Conservation (phyloP, 352 stramenopile genomes). For the Hyaloperonospora brassicae region DNA sequence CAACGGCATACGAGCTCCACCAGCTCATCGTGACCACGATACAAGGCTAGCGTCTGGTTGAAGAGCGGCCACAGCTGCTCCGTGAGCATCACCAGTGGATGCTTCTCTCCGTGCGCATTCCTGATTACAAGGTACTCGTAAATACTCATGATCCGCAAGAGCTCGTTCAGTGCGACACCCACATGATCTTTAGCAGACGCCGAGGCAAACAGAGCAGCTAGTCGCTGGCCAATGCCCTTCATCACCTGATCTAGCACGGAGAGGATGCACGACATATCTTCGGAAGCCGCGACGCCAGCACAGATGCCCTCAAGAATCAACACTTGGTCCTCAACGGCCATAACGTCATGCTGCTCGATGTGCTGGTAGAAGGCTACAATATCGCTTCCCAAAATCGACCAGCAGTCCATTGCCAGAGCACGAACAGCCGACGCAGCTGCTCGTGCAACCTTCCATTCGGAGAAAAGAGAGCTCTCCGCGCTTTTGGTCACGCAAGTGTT, state of each 20-base stretch:
- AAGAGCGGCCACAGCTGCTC: constrained; percentile 76
- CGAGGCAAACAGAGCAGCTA: constrained; percentile 39
- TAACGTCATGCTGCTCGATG: constrained; percentile 55
- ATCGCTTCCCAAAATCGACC: constrained; percentile 51
- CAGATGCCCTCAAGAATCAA: constrained; percentile 78
- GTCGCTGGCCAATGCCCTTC: constrained; percentile 47
- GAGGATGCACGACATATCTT: constrained; percentile 40
- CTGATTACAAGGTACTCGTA: constrained; percentile 68
- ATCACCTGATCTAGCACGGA: constrained; percentile 58
- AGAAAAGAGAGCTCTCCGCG: constrained; percentile 34
- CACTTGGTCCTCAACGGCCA: constrained; percentile 76
- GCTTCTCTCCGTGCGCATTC: constrained; percentile 17
- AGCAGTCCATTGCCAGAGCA: constrained; percentile 73
- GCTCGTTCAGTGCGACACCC: constrained; percentile 46
- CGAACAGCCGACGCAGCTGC: constrained; percentile 64
- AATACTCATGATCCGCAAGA: constrained; percentile 75
- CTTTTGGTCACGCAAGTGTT: constrained; percentile 62
- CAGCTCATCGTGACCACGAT: constrained; percentile 60
- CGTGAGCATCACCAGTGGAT: constrained; percentile 61
- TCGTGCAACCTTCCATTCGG: constrained; percentile 69
- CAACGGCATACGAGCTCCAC: constrained; percentile 78
- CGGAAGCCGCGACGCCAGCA: constrained; percentile 39
- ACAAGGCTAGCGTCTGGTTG: constrained; percentile 74
- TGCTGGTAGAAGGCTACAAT: constrained; percentile 73
- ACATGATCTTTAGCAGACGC: constrained; percentile 27